Evolutionary conservation across 768 basidiomycete genomes (phyloP).

Genomic region (Daedaleopsis sinensis): DNA sequence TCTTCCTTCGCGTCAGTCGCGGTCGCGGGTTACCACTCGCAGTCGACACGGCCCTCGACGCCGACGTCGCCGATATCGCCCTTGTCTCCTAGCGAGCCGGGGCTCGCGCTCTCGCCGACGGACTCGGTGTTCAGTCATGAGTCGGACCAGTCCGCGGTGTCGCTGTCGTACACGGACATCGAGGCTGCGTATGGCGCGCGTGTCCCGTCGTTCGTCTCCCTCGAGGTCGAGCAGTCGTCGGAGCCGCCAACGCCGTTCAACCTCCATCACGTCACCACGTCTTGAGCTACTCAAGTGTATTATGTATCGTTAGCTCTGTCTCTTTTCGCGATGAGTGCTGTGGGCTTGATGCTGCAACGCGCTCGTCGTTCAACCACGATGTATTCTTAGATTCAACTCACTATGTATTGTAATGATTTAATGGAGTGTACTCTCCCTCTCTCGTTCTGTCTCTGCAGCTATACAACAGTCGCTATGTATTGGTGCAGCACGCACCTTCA

Average conservation of each 20-base stretch:
- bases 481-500: no score
- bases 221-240: conserved; percentile 1
- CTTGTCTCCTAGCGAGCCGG: neutral
- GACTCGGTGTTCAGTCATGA: conserved; percentile 7
- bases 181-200: conserved; percentile 10
- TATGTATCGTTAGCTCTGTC: neutral
- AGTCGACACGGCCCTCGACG: neutral
- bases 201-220: conserved; percentile 7
- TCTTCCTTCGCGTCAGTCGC: neutral
- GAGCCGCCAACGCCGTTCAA: conserved; percentile 4
- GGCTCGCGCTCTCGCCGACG: neutral
- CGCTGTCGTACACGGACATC: conserved; percentile 12
- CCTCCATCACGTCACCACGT: neutral
- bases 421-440: no score
- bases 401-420: no score
- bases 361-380: no score
- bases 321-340: neutral
- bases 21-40: neutral
- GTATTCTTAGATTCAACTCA: no score
- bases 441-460: no score
- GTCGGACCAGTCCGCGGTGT: conserved; percentile 6
- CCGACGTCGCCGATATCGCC: neutral
- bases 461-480: no score
- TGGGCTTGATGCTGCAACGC: neutral
- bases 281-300: neutral